Base-by-base conservation (phyloP, 148 eudicot species). In the Spergularia marina region DNA sequence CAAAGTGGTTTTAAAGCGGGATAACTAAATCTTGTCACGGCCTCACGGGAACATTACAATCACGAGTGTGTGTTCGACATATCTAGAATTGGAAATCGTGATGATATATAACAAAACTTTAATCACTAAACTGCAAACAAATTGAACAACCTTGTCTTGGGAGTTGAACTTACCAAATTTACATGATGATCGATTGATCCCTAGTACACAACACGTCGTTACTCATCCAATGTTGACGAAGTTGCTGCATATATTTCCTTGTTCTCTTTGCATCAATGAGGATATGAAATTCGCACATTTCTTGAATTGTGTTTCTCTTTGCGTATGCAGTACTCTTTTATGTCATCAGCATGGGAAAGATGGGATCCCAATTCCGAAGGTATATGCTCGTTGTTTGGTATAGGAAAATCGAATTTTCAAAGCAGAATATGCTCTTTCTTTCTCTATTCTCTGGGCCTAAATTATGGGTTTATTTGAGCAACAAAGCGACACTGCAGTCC, bases 361-460 rank as follows among this genome's bases (percentile, higher is more conserved):
- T 23, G 12, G 47, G 44, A 51, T 41, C 21, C 56, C 44, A 4
- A 25, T 41, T 44, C 56, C 44, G 1, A 61, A 25, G 65, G 78
- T 4, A 76, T 76, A 76, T 76, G 66, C 78, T 76, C 64, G 21
- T 49, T 68, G 51, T 13, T 57, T 56, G 53, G 15, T 30, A 11
- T 36, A 11, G 34, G 8, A 53, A 17, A 51, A 66, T 44, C 72
- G 65, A 75, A 30, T 7, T 65, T 47, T 59, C 18, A 5, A 66
- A 66, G 12, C 2, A 16, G 78, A 68, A 76, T 76, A 76, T 76
- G 65, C 78, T 0, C 44, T 66, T 66, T 12, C 23, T 20, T 12
- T 9, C 20, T 41, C 5, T 1, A 44, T 2, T 30, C 1, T 66
- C 56, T 49, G 72, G 72, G 65, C 57, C 18, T 30, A 34, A 56